Evolutionary conservation across 306 rosid species (phyloP).

Genomic region (Corylus avellana): DNA sequence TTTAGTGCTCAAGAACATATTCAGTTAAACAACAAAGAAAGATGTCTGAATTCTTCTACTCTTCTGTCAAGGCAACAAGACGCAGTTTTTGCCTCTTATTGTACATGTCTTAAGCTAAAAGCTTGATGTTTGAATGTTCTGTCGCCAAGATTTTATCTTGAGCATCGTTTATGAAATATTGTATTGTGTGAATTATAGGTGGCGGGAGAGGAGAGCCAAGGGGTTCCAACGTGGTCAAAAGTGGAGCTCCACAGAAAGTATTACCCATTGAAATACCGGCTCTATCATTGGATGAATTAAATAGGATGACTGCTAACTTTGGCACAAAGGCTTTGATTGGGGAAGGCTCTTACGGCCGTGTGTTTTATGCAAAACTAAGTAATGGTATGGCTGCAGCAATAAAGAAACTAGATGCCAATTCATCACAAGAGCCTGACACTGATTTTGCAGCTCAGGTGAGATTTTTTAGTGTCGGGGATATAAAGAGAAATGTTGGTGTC

Average conservation of each 20-base stretch:
- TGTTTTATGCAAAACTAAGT: slow-evolving; percentile 65
- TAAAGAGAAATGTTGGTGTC: neutral
- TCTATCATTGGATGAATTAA: slow-evolving; percentile 68
- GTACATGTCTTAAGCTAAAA: slow-evolving; percentile 2
- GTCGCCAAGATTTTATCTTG: neutral
- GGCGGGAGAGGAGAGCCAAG: slow-evolving; percentile 85
- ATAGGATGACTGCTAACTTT: slow-evolving; percentile 69
- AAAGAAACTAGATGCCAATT: slow-evolving; percentile 74
- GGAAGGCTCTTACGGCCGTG: slow-evolving; percentile 97
- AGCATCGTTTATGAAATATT: neutral
- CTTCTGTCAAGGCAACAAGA: neutral
- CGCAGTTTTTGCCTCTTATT: neutral
- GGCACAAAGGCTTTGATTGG: slow-evolving; percentile 85
- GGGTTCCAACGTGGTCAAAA: slow-evolving; percentile 47
- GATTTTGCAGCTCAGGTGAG: slow-evolving; percentile 76
- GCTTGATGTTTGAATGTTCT: neutral
- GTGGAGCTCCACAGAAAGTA: slow-evolving; percentile 72
- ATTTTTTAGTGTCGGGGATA: slow-evolving; percentile 1
- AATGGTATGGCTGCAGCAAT: slow-evolving; percentile 71
- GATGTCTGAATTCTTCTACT: neutral
- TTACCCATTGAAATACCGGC: slow-evolving; percentile 81
- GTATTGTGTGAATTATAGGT: slow-evolving; percentile 39
- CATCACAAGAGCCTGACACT: slow-evolving; percentile 71
- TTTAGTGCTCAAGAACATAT: neutral
- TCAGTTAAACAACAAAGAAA: neutral